phyloP scores from a whole-genome alignment of 306 rosid species.

The Corylus heterophylla region DNA sequence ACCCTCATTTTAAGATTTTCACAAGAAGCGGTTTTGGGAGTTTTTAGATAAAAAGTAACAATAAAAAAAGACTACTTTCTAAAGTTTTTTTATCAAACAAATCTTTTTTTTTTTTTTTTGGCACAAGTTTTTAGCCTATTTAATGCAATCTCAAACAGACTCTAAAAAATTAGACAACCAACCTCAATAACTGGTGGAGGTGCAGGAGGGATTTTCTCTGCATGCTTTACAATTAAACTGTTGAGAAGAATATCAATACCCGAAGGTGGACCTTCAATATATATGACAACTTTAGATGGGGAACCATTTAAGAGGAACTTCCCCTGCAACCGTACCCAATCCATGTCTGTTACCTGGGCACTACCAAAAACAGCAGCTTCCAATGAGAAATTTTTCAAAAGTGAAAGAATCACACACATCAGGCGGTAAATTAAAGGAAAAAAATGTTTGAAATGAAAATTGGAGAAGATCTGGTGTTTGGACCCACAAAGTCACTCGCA shows the following conservation, averaged over 20 bases:
- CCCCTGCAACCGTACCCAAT: constrained; percentile 83
- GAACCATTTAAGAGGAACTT: constrained; percentile 88
- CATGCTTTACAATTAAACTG: constrained; percentile 73
- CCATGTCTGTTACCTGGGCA: constrained; percentile 90
- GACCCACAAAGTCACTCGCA: constrained; percentile 77
- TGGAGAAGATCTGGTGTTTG: constrained; percentile 53
- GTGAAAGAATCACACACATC: background rate
- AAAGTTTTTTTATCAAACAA: too few species aligned
- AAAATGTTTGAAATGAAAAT: constrained; percentile 7
- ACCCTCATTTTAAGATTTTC: too few species aligned
- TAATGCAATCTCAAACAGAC: too few species aligned
- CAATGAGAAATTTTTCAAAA: constrained; percentile 32
- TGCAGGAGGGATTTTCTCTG: constrained; percentile 71
- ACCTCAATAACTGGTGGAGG: constrained; percentile 72
- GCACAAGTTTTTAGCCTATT: too few species aligned
- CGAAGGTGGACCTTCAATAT: constrained; percentile 87
- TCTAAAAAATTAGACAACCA: constrained; percentile 20
- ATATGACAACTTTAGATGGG: constrained; percentile 68
- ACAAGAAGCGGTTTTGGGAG: too few species aligned
- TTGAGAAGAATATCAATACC: constrained; percentile 87
- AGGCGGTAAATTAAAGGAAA: background rate
- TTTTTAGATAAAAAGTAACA: too few species aligned
- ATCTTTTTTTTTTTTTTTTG: too few species aligned
- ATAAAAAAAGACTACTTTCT: too few species aligned
- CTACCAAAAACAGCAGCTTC: constrained; percentile 39